Evolutionary conservation across 768 basidiomycete species (phyloP).

Genomic region (Suillus occidentalis): DNA sequence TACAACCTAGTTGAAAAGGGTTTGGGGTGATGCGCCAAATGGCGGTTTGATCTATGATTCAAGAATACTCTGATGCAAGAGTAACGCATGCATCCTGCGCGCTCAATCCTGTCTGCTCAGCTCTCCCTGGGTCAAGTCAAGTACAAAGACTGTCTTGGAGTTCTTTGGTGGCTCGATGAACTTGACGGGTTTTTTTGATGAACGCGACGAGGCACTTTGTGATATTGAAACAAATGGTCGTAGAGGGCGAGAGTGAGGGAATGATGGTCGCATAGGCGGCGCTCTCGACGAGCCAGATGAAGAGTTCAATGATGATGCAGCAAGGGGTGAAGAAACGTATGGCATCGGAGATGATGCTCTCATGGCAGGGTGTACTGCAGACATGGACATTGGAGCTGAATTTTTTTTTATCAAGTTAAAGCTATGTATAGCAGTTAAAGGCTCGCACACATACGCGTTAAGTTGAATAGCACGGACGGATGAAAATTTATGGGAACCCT

Average conservation of each 20-base stretch:
- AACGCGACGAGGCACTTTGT: constrained; percentile 19
- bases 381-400: constrained; percentile 46
- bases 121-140: constrained; percentile 83
- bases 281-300: constrained; percentile 33
- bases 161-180: constrained; percentile 79
- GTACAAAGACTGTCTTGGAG: constrained; percentile 66
- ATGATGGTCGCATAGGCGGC: constrained; percentile 47
- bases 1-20: not conserved
- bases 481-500: constrained; percentile 3
- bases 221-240: constrained; percentile 73
- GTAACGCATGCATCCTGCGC: not conserved
- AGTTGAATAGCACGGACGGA: not conserved
- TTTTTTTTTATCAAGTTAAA: constrained; percentile 15
- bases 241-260: constrained; percentile 72
- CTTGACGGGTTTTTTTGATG: constrained; percentile 56
- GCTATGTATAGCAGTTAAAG: constrained; percentile 1
- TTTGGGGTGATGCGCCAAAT: not conserved
- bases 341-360: constrained; percentile 36
- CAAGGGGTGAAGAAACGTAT: constrained; percentile 63
- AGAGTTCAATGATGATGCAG: constrained; percentile 37
- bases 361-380: constrained; percentile 30
- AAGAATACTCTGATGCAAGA: not conserved
- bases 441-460: constrained; percentile 40
- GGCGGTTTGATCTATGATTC: not conserved
- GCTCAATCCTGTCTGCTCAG: constrained; percentile 65